Conservation (phyloP, 176 grass and related monocot species). For the Sorghum bicolor region DNA sequence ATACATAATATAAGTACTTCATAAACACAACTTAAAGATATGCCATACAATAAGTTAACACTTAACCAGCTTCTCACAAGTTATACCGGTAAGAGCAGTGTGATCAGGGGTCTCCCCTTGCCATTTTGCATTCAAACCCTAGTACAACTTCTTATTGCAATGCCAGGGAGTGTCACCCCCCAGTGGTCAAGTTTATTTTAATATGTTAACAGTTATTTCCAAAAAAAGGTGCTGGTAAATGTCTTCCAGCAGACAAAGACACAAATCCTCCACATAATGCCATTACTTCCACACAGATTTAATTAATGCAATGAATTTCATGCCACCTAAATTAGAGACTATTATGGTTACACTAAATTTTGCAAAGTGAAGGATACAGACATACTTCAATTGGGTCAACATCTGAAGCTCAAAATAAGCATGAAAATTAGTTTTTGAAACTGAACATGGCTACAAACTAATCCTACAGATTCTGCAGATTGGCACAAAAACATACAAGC, state of each 20-base stretch:
- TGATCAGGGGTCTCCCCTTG: neutral
- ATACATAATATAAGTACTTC: neutral
- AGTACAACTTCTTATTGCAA: neutral
- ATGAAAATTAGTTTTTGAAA: slow-evolving; percentile 36
- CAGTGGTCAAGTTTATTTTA: neutral
- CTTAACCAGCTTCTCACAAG: neutral
- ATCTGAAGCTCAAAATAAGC: slow-evolving; percentile 24
- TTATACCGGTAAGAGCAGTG: neutral
- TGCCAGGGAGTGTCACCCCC: neutral
- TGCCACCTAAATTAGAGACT: slow-evolving; percentile 51
- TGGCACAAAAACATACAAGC: slow-evolving; percentile 32
- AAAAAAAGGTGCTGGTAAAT: neutral
- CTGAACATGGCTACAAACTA: slow-evolving; percentile 39
- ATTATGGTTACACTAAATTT: slow-evolving; percentile 32
- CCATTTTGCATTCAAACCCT: neutral
- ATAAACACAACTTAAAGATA: neutral
- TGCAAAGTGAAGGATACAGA: slow-evolving; percentile 35
- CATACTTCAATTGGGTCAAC: neutral
- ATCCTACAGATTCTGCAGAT: slow-evolving; percentile 34
- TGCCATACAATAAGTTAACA: neutral
- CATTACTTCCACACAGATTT: neutral
- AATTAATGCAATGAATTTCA: slow-evolving; percentile 28
- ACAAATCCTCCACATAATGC: slow-evolving; percentile 14
- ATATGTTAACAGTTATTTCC: neutral
- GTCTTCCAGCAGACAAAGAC: slow-evolving; percentile 5